phyloP scores from a whole-genome alignment of 306 rosid species.

The Pyrus pyrifolia region DNA sequence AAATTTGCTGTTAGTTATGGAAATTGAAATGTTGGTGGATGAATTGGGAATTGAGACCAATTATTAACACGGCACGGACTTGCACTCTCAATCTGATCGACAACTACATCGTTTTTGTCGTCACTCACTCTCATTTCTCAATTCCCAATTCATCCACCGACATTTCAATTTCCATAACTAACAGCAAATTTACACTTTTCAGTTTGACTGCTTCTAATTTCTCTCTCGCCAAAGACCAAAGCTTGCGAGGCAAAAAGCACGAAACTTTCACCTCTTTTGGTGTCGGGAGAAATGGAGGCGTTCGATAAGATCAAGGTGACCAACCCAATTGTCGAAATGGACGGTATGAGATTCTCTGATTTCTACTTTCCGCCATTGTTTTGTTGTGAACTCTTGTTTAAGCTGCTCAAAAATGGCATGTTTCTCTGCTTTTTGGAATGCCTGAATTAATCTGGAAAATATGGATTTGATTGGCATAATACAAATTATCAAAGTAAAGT shows the following conservation, averaged over 20 bases:
- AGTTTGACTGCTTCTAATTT: neutral
- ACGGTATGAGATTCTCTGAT: slow-evolving; percentile 35
- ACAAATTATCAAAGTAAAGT: neutral
- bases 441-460: neutral
- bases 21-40: neutral
- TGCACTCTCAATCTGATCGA: no score
- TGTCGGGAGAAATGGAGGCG: slow-evolving; percentile 22
- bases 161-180: neutral
- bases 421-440: neutral
- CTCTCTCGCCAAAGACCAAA: neutral
- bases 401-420: neutral
- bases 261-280: neutral
- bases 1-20: no score
- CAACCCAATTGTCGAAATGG: slow-evolving; percentile 98
- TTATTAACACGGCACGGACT: no score
- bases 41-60: neutral
- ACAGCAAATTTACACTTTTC: neutral
- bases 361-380: neutral
- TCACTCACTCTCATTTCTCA: neutral
- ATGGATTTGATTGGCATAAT: neutral
- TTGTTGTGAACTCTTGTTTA: neutral
- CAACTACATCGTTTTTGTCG: no score
- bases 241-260: neutral
- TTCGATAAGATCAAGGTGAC: slow-evolving; percentile 72
- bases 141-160: neutral